phyloP scores from a whole-genome alignment of 2,329 filamentous ascomycete genomes.

The Cladosporium austrohemisphaericum region DNA sequence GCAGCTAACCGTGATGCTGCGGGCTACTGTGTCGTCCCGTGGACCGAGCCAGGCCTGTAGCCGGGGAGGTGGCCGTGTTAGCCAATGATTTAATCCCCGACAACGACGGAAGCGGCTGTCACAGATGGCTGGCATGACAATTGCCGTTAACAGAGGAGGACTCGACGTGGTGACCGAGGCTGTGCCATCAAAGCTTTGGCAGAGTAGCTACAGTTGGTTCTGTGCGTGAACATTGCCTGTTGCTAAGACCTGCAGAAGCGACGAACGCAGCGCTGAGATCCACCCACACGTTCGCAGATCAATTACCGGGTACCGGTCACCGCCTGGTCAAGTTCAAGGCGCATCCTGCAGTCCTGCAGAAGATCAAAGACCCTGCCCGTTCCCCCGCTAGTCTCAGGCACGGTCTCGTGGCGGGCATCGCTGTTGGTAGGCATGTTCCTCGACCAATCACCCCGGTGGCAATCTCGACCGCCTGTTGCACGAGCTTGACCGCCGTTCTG shows the following conservation, averaged over 20 bases:
- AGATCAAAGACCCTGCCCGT: background rate
- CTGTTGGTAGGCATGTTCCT: background rate
- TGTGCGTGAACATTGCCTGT: no score
- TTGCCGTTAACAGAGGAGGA: background rate
- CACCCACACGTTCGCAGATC: background rate
- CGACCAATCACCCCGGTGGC: slow-evolving; percentile 1
- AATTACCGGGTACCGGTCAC: slow-evolving; percentile 13
- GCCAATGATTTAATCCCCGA: slow-evolving; percentile 11
- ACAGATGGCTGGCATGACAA: slow-evolving; percentile 6
- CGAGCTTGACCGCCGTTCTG: slow-evolving; percentile 14
- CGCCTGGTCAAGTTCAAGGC: slow-evolving; percentile 2
- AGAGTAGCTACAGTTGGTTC: background rate
- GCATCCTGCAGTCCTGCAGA: background rate
- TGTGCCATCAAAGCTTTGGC: background rate
- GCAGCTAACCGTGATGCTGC: slow-evolving; percentile 7
- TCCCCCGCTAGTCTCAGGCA: background rate
- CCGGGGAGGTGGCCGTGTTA: background rate
- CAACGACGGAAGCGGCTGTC: background rate
- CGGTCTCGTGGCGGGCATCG: slow-evolving; percentile 2
- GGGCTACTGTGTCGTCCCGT: slow-evolving; percentile 10
- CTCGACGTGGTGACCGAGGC: slow-evolving; percentile 12
- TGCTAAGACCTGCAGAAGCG: background rate
- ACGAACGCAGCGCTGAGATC: background rate
- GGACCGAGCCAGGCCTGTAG: slow-evolving; percentile 10
- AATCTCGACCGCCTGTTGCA: slow-evolving; percentile 2